phyloP scores from a whole-genome alignment of 495 filamentous ascomycete species.

The Echria macrotheca region DNA sequence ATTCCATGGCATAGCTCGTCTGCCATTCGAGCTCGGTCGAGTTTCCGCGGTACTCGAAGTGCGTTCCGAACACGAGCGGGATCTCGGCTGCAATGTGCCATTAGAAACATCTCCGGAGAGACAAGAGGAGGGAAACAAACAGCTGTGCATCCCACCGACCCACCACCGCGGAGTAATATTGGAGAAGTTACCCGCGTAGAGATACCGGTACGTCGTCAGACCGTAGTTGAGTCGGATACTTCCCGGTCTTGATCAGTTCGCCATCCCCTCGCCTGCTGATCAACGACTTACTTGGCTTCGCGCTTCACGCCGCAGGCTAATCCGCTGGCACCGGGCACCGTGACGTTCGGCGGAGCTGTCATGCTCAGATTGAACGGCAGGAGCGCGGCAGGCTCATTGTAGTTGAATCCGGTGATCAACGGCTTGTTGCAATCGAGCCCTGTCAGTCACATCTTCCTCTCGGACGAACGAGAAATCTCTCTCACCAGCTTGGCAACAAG shows the following conservation, averaged over 20 bases:
- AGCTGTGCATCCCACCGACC: constrained; percentile 32
- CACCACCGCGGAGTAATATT: constrained; percentile 32
- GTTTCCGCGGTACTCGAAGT: constrained; percentile 33
- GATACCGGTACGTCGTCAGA: constrained; percentile 29
- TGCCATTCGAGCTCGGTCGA: constrained; percentile 27
- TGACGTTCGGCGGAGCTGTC: not conserved
- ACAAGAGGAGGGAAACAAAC: not conserved
- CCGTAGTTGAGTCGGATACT: constrained; percentile 8
- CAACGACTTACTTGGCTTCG: not conserved
- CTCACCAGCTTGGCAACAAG: constrained; percentile 13
- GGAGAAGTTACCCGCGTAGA: constrained; percentile 32
- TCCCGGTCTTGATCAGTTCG: not conserved
- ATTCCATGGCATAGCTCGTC: constrained; percentile 31
- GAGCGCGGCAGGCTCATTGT: constrained; percentile 16
- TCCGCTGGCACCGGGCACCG: not conserved
- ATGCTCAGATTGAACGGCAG: not conserved
- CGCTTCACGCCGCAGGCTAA: not conserved
- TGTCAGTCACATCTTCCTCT: too few relatives aligned
- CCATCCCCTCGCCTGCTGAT: not conserved
- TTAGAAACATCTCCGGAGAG: not conserved
- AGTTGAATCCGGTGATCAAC: constrained; percentile 11
- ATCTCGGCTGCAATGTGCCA: constrained; percentile 27
- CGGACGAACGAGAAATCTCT: too few relatives aligned
- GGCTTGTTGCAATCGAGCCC: too few relatives aligned
- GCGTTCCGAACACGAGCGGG: constrained; percentile 41